Evolutionary conservation across 805 yeast species (phyloP), one percentile per base, ranked within the genome.

Genomic region (Candida parachauliodes): DNA sequence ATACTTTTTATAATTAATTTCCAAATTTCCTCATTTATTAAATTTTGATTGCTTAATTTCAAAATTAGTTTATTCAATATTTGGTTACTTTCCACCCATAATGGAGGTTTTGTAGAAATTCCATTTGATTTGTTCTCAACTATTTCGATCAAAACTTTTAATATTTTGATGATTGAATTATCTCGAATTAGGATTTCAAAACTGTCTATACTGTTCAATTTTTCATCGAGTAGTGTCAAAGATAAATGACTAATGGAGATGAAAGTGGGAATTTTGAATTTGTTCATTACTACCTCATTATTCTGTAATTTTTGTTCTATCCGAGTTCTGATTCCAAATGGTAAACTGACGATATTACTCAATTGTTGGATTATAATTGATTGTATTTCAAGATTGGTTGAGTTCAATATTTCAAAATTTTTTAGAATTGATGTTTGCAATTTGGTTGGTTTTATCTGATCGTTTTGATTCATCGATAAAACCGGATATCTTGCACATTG

Each of bases 401-500:
- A 44, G 21, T 51, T 51, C 14, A 65, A 47, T 12, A 56, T 39
- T 2, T 57, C 51, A 17, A 89, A 51, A 27, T 74, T 74, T 1
- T 62, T 63, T 20, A 86, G 51, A 1, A 86, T 78, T 0, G 78
- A 61, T 1, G 50, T 44, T 51, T 89, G 98, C 29, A 91, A 60
- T 8, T 70, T 67, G 0, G 96, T 76, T 17, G 72, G 74, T 14
- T 58, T 55, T 15, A 18, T 50, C 28, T 67, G 62, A 52, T 88
- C 96, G 3, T 62, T 54, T 23, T 66, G 66, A 44, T 67, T 68
- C 21, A 68, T 76, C 7, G 88, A 83, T 25, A 87, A 63, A 9
- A 83, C 70, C 1, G 94, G 95, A 55, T 83, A 88, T 28, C 85
- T 64, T 1, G 84, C 76, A 40, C 88, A 77, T 11, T 79, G 68